Conservation (phyloP, 2,329 filamentous ascomycete species). For the Aureobasidium melanogenum region DNA sequence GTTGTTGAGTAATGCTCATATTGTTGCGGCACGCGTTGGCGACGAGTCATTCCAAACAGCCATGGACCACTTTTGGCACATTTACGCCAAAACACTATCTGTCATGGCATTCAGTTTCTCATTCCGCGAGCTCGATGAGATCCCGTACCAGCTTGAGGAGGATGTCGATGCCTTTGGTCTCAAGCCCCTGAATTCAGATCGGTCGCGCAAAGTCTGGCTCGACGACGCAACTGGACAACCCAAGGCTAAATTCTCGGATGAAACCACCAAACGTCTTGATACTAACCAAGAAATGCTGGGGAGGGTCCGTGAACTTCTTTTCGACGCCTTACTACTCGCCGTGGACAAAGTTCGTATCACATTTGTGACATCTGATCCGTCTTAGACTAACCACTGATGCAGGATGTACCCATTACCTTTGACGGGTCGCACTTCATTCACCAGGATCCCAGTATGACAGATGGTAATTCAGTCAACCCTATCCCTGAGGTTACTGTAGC, state of each 20-base stretch:
- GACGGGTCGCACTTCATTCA: constrained; percentile 28
- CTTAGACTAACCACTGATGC: not conserved
- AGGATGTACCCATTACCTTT: constrained; percentile 14
- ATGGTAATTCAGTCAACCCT: not conserved
- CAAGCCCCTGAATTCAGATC: constrained; percentile 46
- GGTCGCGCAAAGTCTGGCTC: constrained; percentile 45
- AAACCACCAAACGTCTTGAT: constrained; percentile 43
- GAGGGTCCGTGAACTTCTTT: constrained; percentile 41
- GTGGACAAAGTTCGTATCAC: constrained; percentile 11
- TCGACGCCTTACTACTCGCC: constrained; percentile 51
- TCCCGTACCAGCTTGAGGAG: constrained; percentile 59
- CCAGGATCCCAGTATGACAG: constrained; percentile 20
- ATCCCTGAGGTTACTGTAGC: not conserved
- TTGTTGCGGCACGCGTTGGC: constrained; percentile 45
- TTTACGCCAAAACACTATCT: constrained; percentile 43
- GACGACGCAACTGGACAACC: constrained; percentile 30
- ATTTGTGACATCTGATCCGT: constrained; percentile 16
- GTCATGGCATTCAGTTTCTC: constrained; percentile 54
- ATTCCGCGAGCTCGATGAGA: constrained; percentile 44
- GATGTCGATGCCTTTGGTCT: constrained; percentile 60
- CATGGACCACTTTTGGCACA: constrained; percentile 55
- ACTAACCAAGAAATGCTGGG: constrained; percentile 58
- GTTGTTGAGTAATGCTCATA: constrained; percentile 48
- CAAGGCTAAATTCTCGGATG: constrained; percentile 47
- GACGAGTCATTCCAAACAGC: constrained; percentile 48